These are phyloP conservation scores for Ogataea parapolymorpha DNA, from an alignment of 805 yeast genomes.

Conservation along the genomic window DNA sequence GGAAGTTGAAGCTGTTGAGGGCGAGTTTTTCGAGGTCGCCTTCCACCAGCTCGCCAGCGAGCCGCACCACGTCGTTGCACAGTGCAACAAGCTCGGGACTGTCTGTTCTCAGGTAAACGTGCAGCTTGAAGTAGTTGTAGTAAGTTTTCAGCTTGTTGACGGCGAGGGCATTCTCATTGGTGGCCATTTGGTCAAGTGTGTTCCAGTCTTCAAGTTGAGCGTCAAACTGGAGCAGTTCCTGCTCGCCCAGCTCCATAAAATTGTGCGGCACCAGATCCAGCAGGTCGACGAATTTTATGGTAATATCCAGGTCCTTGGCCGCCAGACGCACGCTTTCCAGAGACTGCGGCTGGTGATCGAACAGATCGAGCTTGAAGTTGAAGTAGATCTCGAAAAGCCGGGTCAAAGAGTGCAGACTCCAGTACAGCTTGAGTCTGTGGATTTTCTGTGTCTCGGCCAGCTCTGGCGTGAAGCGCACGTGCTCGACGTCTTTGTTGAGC, in stretches of 20 bases:
- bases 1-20: conserved; percentile 33
- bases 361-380: conserved; percentile 18
- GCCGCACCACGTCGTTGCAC: conserved; percentile 19
- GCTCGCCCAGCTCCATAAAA: conserved; percentile 23
- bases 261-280: conserved; percentile 32
- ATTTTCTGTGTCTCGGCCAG: conserved; percentile 23
- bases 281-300: conserved; percentile 32
- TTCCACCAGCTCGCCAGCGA: conserved; percentile 16
- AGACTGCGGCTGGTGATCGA: conserved; percentile 27
- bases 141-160: conserved; percentile 29
- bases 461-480: conserved; percentile 8
- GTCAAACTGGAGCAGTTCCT: conserved; percentile 22
- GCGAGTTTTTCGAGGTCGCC: conserved; percentile 26
- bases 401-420: conserved; percentile 40
- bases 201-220: conserved; percentile 28
- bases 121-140: conserved; percentile 29
- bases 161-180: conserved; percentile 24
- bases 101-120: conserved; percentile 16
- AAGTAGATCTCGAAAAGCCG: conserved; percentile 30
- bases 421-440: conserved; percentile 40
- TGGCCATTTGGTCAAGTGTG: conserved; percentile 17
- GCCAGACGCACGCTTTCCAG: conserved; percentile 34
- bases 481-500: conserved; percentile 29
- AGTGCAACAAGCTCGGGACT: conserved; percentile 14
- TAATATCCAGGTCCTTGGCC: conserved; percentile 33